phyloP scores from a whole-genome alignment of 306 rosid genomes.

The Cyamopsis tetragonoloba region DNA sequence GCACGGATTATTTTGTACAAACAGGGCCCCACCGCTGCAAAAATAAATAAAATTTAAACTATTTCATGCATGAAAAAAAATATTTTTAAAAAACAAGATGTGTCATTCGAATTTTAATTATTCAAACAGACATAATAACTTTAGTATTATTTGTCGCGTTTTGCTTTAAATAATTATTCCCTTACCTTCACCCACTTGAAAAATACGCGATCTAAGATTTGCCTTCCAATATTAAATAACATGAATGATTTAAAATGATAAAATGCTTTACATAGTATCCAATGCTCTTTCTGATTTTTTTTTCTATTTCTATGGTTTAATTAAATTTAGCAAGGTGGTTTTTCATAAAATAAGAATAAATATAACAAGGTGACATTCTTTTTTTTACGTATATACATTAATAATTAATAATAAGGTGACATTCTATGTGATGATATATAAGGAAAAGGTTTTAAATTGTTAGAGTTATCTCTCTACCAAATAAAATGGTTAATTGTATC shows the following conservation, averaged over 20 bases:
- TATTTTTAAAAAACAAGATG: neutral
- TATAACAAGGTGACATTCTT: too few species aligned
- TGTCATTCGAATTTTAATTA: neutral
- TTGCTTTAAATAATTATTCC: neutral
- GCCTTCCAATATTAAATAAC: neutral
- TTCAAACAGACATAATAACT: neutral
- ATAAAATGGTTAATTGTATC: too few species aligned
- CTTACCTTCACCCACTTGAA: slow-evolving; percentile 23
- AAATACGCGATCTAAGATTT: slow-evolving; percentile 37
- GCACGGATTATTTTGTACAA: slow-evolving; percentile 64
- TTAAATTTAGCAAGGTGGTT: too few species aligned
- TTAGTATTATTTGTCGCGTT: slow-evolving; percentile 22
- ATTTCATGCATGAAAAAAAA: neutral
- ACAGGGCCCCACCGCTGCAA: slow-evolving; percentile 45
- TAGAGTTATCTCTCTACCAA: too few species aligned
- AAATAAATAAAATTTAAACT: slow-evolving; percentile 8
- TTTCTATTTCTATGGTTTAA: neutral
- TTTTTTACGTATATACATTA: too few species aligned
- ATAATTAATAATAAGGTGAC: neutral
- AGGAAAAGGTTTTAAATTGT: neutral
- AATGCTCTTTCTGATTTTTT: neutral
- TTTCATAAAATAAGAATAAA: too few species aligned
- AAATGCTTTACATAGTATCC: slow-evolving; percentile 23
- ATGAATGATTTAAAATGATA: neutral
- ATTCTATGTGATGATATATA: neutral